Conservation (phyloP, 2,329 filamentous ascomycete species). For the Fusarium hainanense region DNA sequence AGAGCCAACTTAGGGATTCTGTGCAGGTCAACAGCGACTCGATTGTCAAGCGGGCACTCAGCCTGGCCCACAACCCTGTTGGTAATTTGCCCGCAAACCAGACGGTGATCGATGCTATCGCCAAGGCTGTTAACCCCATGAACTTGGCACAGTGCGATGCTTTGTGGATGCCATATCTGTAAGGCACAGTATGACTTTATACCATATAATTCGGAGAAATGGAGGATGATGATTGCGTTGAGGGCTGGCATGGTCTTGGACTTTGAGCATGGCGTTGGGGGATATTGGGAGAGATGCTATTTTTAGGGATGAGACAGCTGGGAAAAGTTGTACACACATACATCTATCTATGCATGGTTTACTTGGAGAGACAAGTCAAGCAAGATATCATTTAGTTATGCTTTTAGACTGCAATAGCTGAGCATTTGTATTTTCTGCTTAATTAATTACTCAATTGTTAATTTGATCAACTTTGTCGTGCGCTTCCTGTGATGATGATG, state of each 20-base stretch:
- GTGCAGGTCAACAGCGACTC: conserved; percentile 89
- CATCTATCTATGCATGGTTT: not conserved
- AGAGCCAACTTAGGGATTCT: conserved; percentile 78
- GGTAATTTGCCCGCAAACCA: conserved; percentile 93
- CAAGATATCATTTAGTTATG: not conserved
- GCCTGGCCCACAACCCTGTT: conserved; percentile 80
- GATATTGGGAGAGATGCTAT: conserved; percentile 19
- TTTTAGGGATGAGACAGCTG: conserved; percentile 11
- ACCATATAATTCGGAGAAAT: conserved; percentile 7
- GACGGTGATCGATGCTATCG: conserved; percentile 93
- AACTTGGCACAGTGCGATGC: conserved; percentile 90
- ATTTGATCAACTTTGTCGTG: not conserved
- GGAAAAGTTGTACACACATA: conserved; percentile 5
- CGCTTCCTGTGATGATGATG: not conserved
- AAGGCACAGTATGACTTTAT: conserved; percentile 42
- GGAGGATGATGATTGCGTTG: conserved; percentile 1
- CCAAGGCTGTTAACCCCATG: conserved; percentile 91
- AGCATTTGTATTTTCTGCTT: conserved; percentile 1
- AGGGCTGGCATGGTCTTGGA: conserved; percentile 28
- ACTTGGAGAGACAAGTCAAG: not conserved
- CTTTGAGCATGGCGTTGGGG: conserved; percentile 48
- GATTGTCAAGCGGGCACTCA: conserved; percentile 90
- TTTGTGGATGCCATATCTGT: conserved; percentile 97
- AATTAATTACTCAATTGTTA: not conserved
- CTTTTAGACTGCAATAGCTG: not conserved